Base-by-base conservation (phyloP, 1,284 basidiomycete genomes). In the Pseudozyma hubeiensis region DNA sequence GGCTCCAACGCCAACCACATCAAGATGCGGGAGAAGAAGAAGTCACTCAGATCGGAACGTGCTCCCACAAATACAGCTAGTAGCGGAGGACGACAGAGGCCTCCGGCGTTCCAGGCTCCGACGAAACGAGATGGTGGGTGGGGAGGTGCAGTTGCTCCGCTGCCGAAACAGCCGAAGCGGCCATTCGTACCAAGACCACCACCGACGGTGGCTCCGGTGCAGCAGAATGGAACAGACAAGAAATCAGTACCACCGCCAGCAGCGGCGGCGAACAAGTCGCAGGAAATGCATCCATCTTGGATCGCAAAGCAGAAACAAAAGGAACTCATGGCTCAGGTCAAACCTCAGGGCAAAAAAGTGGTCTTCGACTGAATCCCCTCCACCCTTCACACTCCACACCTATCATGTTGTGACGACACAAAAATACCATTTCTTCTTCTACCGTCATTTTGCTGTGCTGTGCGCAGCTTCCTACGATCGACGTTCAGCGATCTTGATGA, bases 1-100 rank as follows among this genome's bases (percentile, higher is more conserved):
- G 95, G 95, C 56, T 89, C 88, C 70, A 90, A 91, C 65, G 95
- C 95, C 13, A 96, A 95, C 84, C 95, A 97, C 85, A 88, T 95
- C 85, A 75, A 75, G 58, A 41, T 81, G 35, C 53, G 61, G 30
- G 65, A 78, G 45, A 64, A 76, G 49, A 54, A 58, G 29, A 65
- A 71, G 30, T 37, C 45, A 13, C 59, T 45, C 19, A 64, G 52
- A 33, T 51, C 45, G 35, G 52, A 66, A 33, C 45, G 58, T 11
- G 24, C n/a, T 11, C 7, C 43, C 5, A n/a, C 30, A 7, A 34
- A 37, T 4, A n/a, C 30, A 7, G 30, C 33, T 4, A 40, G 11
- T 24, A 11, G 24, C 11, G 59, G 51, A 34, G 70, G 58, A 10
- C 47, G 64, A 17, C 56, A 65, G 31, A 48, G 59, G 35, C 65